Percentiles rank a stretch among this genome's conserved stretches.
Conservation (phyloP, 1,139 yeast species). For the Candida freyschussii region DNA sequence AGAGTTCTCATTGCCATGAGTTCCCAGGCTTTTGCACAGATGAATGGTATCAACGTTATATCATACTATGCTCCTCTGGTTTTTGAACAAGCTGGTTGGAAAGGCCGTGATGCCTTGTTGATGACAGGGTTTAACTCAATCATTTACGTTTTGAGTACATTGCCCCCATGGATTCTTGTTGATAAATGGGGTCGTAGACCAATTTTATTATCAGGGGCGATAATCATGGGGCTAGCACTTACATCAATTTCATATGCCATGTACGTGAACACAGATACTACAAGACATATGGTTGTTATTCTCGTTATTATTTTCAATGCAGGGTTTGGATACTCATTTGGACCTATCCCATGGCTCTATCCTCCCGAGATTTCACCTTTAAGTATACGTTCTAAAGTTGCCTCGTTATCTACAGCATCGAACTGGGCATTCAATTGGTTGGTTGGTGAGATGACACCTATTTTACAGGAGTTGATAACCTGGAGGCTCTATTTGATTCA, state of each 20-base stretch:
- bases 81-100: conserved; percentile 94
- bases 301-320: conserved; percentile 79
- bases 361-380: conserved; percentile 86
- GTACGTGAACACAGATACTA: conserved; percentile 50
- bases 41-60: conserved; percentile 89
- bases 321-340: conserved; percentile 87
- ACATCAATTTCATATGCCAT: conserved; percentile 63
- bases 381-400: conserved; percentile 86
- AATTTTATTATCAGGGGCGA: conserved; percentile 69
- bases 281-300: conserved; percentile 69
- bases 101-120: conserved; percentile 77
- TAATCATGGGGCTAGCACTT: conserved; percentile 71
- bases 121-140: conserved; percentile 91
- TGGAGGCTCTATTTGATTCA: conserved; percentile 85
- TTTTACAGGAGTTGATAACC: conserved; percentile 66
- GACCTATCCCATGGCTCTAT: conserved; percentile 93
- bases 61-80: conserved; percentile 92
- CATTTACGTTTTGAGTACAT: conserved; percentile 67
- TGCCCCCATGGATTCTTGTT: conserved; percentile 89
- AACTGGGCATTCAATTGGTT: conserved; percentile 94
- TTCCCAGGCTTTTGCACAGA: conserved; percentile 86
- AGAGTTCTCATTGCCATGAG: conserved; percentile 88
- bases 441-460: conserved; percentile 89
- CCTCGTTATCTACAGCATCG: conserved; percentile 85
- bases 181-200: conserved; percentile 92